These are phyloP conservation scores for Ministeria vibrans DNA, from an alignment of 78 protist species.

Conservation along the genomic window DNA sequence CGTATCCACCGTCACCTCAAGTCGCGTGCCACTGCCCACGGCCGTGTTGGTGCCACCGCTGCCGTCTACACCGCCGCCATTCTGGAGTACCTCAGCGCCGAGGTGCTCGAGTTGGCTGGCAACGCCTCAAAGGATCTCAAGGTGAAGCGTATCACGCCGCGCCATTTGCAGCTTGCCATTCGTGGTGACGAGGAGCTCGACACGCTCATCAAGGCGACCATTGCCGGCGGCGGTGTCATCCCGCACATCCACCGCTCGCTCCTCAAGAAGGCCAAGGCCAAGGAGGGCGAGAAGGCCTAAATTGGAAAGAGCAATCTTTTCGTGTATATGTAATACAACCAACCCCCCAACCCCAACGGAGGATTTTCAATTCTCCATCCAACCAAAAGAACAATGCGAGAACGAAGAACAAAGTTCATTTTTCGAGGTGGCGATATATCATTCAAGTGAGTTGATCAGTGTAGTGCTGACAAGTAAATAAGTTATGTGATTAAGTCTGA, in stretches of 20 bases:
- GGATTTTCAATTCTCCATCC: too few species aligned
- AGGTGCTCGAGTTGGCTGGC: conserved; percentile 90
- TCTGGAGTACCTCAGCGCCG: conserved; percentile 79
- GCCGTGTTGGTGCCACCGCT: conserved; percentile 82
- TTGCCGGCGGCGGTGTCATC: conserved; percentile 93
- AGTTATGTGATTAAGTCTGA: too few species aligned
- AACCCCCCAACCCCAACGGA: too few species aligned
- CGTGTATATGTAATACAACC: too few species aligned
- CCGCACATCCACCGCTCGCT: conserved; percentile 89
- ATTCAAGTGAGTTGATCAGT: too few species aligned
- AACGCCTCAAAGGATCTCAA: conserved; percentile 76
- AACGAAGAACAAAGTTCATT: too few species aligned
- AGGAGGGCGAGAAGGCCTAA: conserved; percentile 2
- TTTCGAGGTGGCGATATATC: too few species aligned
- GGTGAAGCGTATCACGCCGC: conserved; percentile 89
- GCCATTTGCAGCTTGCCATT: conserved; percentile 94
- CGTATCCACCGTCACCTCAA: conserved; percentile 85
- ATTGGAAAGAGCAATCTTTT: too few species aligned
- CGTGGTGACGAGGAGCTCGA: conserved; percentile 80
- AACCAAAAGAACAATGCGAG: too few species aligned
- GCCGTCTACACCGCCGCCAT: conserved; percentile 93
- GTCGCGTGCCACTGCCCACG: conserved; percentile 42
- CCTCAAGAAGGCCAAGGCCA: conserved; percentile 1
- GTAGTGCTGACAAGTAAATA: too few species aligned
- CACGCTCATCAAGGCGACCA: conserved; percentile 62